A percentile compares a stretch with the other conserved stretches of the same genome.
phyloP scores from a whole-genome alignment of 129 eudicot species.

The Lactuca saligna region DNA sequence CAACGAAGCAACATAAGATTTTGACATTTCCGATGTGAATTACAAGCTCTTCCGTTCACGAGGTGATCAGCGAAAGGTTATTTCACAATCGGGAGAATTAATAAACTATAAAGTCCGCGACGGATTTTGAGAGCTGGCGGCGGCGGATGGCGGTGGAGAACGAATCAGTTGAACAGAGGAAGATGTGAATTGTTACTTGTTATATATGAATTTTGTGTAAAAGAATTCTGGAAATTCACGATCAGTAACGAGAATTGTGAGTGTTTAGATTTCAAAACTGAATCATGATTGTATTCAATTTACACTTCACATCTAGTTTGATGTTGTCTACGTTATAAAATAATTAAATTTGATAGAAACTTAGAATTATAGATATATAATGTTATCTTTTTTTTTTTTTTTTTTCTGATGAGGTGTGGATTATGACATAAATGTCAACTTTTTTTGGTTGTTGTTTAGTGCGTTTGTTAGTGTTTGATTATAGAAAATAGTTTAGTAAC shows the following conservation, averaged over 20 bases:
- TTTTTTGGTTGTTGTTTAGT: not conserved
- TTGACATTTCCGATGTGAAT: constrained; percentile 10
- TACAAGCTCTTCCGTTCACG: not conserved
- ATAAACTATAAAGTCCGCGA: not conserved
- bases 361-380: too few species aligned
- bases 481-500: too few species aligned
- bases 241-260: not conserved
- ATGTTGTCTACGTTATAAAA: too few species aligned
- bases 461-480: not conserved
- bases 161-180: not conserved
- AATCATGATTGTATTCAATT: not conserved
- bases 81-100: not conserved
- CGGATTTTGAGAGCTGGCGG: not conserved
- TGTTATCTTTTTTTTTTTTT: not conserved
- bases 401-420: not conserved
- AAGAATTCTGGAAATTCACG: not conserved
- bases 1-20: not conserved
- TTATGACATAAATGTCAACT: not conserved
- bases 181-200: constrained; percentile 1
- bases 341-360: not conserved
- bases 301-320: not conserved
- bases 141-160: not conserved
- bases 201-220: not conserved
- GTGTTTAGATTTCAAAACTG: not conserved
- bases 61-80: not conserved